Conservation (phyloP, 2,329 filamentous ascomycete genomes). For the Xylariales sp. region DNA sequence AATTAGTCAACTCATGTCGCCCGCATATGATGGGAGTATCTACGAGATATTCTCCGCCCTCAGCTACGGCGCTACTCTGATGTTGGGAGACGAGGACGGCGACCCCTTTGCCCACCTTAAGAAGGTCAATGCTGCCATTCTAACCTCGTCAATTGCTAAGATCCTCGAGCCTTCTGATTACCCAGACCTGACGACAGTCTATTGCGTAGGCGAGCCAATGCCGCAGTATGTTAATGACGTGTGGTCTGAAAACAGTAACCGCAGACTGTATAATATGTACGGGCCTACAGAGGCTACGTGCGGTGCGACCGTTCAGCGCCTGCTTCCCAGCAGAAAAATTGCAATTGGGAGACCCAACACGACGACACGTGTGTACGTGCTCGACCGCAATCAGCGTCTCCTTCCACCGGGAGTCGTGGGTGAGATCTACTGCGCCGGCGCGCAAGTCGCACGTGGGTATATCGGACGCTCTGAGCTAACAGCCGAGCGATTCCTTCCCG, state of each 20-base stretch:
- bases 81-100: neutral
- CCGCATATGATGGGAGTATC: slow-evolving; percentile 5
- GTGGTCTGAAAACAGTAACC: neutral
- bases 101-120: slow-evolving; percentile 18
- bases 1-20: slow-evolving; percentile 6
- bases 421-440: slow-evolving; percentile 10
- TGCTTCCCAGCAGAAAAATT: neutral
- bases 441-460: slow-evolving; percentile 13
- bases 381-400: slow-evolving; percentile 8
- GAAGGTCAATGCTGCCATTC: slow-evolving; percentile 12
- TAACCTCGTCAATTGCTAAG: neutral
- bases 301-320: neutral
- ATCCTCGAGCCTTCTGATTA: neutral
- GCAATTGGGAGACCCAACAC: slow-evolving; percentile 2
- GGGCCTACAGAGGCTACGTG: slow-evolving; percentile 10
- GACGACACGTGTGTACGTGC: neutral
- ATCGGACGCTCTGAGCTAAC: neutral
- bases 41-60: slow-evolving; percentile 16
- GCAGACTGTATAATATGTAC: slow-evolving; percentile 4
- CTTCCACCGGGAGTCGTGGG: slow-evolving; percentile 9
- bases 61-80: slow-evolving; percentile 10
- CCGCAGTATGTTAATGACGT: neutral
- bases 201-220: slow-evolving; percentile 2
- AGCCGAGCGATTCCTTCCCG: slow-evolving; percentile 7
- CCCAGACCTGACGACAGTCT: neutral